Percentiles rank a stretch among this genome's conserved stretches.
Evolutionary conservation across 495 filamentous ascomycete genomes (phyloP).

Genomic region (Penicillium turbatum): DNA sequence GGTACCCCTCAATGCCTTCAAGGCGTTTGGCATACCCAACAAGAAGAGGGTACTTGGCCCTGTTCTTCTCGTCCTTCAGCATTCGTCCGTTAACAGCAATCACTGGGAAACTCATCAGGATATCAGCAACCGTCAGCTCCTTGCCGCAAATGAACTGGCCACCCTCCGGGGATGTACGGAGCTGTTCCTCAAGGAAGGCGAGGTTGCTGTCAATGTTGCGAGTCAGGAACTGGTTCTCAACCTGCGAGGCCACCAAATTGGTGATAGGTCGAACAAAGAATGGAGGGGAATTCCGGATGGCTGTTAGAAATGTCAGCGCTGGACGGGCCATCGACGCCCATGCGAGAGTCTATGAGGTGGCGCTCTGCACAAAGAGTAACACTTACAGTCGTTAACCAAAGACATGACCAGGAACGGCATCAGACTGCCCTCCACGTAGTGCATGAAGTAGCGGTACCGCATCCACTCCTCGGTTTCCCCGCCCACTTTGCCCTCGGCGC

Average conservation of each 20-base stretch:
- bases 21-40: conserved; percentile 59
- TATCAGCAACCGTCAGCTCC: conserved; percentile 72
- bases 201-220: conserved; percentile 64
- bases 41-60: conserved; percentile 58
- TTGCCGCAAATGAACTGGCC: conserved; percentile 69
- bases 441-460: conserved; percentile 71
- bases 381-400: conserved; percentile 55
- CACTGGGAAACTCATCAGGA: conserved; percentile 73
- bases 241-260: conserved; percentile 54
- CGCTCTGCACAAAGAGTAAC: neutral
- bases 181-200: conserved; percentile 65
- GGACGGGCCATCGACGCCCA: neutral
- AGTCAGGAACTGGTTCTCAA: conserved; percentile 56
- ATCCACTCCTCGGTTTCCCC: conserved; percentile 73
- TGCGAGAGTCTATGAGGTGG: neutral
- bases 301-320: conserved; percentile 25
- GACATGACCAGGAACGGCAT: conserved; percentile 64
- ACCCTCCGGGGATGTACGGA: conserved; percentile 57
- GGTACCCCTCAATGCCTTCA: conserved; percentile 58
- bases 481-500: conserved; percentile 49
- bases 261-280: conserved; percentile 86
- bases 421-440: conserved; percentile 77
- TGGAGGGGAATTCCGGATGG: conserved; percentile 60
- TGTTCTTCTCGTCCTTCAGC: conserved; percentile 45
- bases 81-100: conserved; percentile 45